A percentile compares a stretch with the other conserved stretches of the same genome.
Conservation (phyloP, 1,284 basidiomycete genomes). For the Papiliotrema fonsecae region DNA sequence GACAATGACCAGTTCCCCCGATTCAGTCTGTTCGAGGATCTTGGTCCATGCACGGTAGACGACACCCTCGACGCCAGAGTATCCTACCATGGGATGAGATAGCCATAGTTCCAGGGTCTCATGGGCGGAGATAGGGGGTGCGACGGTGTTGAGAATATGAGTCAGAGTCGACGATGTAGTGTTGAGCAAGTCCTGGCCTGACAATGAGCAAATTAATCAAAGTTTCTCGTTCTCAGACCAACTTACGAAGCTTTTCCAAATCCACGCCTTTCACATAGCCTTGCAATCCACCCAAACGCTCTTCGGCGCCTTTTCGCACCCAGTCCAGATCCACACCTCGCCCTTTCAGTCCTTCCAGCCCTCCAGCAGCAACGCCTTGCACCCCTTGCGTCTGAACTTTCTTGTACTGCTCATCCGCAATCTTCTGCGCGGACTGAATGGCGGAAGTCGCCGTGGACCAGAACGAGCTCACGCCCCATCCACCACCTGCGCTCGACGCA, state of each 20-base stretch:
- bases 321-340: slow-evolving; percentile 78
- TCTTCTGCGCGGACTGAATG: slow-evolving; percentile 77
- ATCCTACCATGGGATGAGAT: slow-evolving; percentile 93
- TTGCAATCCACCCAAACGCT: slow-evolving; percentile 50
- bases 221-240: not conserved
- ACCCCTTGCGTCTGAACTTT: slow-evolving; percentile 57
- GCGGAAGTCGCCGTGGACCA: slow-evolving; percentile 82
- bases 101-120: slow-evolving; percentile 96
- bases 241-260: slow-evolving; percentile 71
- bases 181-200: slow-evolving; percentile 79
- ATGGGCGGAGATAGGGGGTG: slow-evolving; percentile 95
- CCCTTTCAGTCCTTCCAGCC: slow-evolving; percentile 19
- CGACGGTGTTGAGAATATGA: slow-evolving; percentile 91
- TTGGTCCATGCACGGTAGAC: slow-evolving; percentile 71
- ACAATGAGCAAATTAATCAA: not conserved
- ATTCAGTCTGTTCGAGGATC: slow-evolving; percentile 91
- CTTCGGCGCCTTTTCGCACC: slow-evolving; percentile 54
- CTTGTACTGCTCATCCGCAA: slow-evolving; percentile 80
- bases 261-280: slow-evolving; percentile 63
- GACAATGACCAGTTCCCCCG: slow-evolving; percentile 84
- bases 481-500: slow-evolving; percentile 26
- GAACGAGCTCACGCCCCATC: slow-evolving; percentile 55
- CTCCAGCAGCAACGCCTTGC: slow-evolving; percentile 4
- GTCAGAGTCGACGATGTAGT: slow-evolving; percentile 80
- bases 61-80: slow-evolving; percentile 93